These are phyloP conservation scores for Cryoendolithus antarcticus DNA, from an alignment of 2,329 filamentous ascomycete species.

Conservation along the genomic window DNA sequence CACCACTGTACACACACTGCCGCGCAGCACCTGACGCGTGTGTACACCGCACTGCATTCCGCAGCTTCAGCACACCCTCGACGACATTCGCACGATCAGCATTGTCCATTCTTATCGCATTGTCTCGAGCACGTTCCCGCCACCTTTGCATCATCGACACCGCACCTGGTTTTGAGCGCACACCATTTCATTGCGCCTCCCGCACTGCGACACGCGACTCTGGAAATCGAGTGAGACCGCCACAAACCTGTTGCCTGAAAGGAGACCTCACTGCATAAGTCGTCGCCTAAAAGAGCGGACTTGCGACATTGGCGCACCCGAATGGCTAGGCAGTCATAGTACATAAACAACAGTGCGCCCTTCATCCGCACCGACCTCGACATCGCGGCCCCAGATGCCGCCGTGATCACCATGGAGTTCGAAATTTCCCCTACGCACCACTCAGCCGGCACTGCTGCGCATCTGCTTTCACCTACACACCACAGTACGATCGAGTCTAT, in stretches of 20 bases:
- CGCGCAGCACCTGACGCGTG: conserved; percentile 3
- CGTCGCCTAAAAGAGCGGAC: neutral
- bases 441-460: conserved; percentile 59
- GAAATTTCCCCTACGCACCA: conserved; percentile 39
- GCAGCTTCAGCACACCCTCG: neutral
- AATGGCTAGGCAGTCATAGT: no score
- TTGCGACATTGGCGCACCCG: neutral
- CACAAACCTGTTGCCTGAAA: neutral
- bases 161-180: conserved; percentile 2
- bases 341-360: neutral
- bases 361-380: conserved; percentile 4
- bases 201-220: no score
- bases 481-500: conserved; percentile 57
- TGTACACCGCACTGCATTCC: conserved; percentile 6
- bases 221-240: no score
- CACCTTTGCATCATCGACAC: conserved; percentile 2
- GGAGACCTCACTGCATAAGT: neutral
- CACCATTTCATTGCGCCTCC: neutral
- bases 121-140: conserved; percentile 4
- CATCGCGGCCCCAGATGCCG: no score
- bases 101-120: conserved; percentile 8
- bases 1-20: neutral
- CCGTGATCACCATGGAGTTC: conserved; percentile 30
- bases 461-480: conserved; percentile 69
- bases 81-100: conserved; percentile 1